Conservation (phyloP, 2,329 filamentous ascomycete species). For the Trichoderma sp. region DNA sequence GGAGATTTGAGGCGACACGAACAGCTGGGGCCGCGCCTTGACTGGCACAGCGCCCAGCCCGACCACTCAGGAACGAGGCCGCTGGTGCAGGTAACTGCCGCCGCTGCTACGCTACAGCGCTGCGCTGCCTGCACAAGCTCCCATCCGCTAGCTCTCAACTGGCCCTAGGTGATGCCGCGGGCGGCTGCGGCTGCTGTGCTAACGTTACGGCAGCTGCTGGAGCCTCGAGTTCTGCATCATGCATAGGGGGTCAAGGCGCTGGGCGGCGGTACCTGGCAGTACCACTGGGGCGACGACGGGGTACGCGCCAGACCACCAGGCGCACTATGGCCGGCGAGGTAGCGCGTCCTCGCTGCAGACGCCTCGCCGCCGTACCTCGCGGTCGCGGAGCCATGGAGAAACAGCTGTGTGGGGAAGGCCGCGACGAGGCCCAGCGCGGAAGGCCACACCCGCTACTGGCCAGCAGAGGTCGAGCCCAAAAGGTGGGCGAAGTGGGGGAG, state of each 20-base stretch:
- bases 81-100: background rate
- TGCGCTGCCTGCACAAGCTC: background rate
- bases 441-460: conserved; percentile 27
- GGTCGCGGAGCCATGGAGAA: conserved; percentile 28
- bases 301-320: background rate
- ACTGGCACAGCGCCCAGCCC: background rate
- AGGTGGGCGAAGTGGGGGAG: conserved; percentile 20
- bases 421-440: conserved; percentile 27
- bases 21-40: conserved; percentile 17
- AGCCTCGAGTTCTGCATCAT: conserved; percentile 3
- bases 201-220: conserved; percentile 1
- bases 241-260: conserved; percentile 15
- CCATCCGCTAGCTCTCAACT: background rate
- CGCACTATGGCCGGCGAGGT: background rate
- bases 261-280: background rate
- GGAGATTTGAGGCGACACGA: conserved; percentile 27
- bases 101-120: conserved; percentile 4
- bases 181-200: conserved; percentile 12
- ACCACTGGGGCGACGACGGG: background rate
- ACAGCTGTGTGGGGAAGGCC: conserved; percentile 29
- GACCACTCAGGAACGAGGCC: conserved; percentile 16
- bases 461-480: conserved; percentile 2
- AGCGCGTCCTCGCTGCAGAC: background rate
- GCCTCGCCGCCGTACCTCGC: background rate
- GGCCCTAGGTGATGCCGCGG: background rate